Conservation (phyloP, 2,329 filamentous ascomycete genomes). For the Neopestalotiopsis sp. region DNA sequence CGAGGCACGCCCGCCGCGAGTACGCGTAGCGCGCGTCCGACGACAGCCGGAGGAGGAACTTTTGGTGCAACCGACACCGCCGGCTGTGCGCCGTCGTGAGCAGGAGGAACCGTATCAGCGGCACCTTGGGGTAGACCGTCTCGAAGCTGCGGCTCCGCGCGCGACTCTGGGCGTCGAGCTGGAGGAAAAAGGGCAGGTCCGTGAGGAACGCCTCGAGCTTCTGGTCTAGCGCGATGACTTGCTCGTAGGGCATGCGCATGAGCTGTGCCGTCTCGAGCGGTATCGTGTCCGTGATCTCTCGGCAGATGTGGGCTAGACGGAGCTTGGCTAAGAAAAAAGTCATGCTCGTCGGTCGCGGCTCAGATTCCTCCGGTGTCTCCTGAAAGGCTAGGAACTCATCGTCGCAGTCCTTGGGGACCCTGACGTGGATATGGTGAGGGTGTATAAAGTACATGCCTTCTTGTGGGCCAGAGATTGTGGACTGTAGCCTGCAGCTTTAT, state of each 20-base stretch:
- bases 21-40: conserved; percentile 24
- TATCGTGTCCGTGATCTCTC: conserved; percentile 25
- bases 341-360: conserved; percentile 23
- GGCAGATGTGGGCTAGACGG: conserved; percentile 25
- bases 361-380: neutral
- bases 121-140: conserved; percentile 25
- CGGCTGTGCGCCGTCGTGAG: conserved; percentile 26
- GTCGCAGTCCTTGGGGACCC: conserved; percentile 24
- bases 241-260: conserved; percentile 24
- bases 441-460: conserved; percentile 30
- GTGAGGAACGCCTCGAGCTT: conserved; percentile 22
- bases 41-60: conserved; percentile 26
- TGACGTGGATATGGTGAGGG: conserved; percentile 25
- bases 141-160: conserved; percentile 25
- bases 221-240: conserved; percentile 24
- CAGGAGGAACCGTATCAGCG: conserved; percentile 28
- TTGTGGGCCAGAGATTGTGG: conserved; percentile 29
- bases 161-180: conserved; percentile 24
- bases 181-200: conserved; percentile 25
- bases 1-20: conserved; percentile 25
- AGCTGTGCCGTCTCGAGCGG: conserved; percentile 25
- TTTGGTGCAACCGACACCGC: conserved; percentile 28
- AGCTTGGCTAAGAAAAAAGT: conserved; percentile 27
- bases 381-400: conserved; percentile 18
- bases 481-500: conserved; percentile 24